These are phyloP conservation scores for Jaapia argillacea DNA, from an alignment of 768 basidiomycete species.

Conservation along the genomic window DNA sequence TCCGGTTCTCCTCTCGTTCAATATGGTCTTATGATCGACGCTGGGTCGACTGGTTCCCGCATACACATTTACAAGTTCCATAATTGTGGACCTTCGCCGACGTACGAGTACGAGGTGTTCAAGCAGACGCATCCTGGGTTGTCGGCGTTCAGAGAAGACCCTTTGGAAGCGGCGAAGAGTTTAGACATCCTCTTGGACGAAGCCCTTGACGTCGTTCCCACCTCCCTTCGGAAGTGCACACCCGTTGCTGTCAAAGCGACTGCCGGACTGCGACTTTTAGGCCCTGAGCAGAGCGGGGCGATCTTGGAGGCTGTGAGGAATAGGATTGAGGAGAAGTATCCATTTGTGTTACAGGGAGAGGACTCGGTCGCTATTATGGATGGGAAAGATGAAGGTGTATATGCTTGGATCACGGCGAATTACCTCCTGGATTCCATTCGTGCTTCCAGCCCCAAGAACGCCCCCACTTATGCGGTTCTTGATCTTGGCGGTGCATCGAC, in stretches of 20 bases:
- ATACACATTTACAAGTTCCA: slow-evolving; percentile 99
- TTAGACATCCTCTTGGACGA: slow-evolving; percentile 75
- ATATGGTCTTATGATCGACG: slow-evolving; percentile 96
- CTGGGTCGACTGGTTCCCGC: slow-evolving; percentile 93
- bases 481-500: slow-evolving; percentile 97
- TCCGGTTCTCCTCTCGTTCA: slow-evolving; percentile 56
- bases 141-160: slow-evolving; percentile 46
- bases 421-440: slow-evolving; percentile 76
- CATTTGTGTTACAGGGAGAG: slow-evolving; percentile 52
- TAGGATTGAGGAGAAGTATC: slow-evolving; percentile 47
- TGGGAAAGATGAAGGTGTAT: slow-evolving; percentile 94
- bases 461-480: slow-evolving; percentile 75
- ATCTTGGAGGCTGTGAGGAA: slow-evolving; percentile 69
- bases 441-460: slow-evolving; percentile 32
- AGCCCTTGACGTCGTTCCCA: slow-evolving; percentile 72
- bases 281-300: slow-evolving; percentile 45
- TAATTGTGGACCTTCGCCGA: slow-evolving; percentile 67
- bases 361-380: slow-evolving; percentile 87
- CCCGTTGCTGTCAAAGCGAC: slow-evolving; percentile 91
- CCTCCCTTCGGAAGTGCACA: slow-evolving; percentile 55
- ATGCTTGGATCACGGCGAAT: slow-evolving; percentile 97
- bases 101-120: slow-evolving; percentile 92
- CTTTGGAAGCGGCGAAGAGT: slow-evolving; percentile 64
- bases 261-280: slow-evolving; percentile 75
- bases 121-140: slow-evolving; percentile 74